These are phyloP conservation scores for Massariosphaeria phaeospora DNA, from an alignment of 495 filamentous ascomycete genomes.

Conservation along the genomic window DNA sequence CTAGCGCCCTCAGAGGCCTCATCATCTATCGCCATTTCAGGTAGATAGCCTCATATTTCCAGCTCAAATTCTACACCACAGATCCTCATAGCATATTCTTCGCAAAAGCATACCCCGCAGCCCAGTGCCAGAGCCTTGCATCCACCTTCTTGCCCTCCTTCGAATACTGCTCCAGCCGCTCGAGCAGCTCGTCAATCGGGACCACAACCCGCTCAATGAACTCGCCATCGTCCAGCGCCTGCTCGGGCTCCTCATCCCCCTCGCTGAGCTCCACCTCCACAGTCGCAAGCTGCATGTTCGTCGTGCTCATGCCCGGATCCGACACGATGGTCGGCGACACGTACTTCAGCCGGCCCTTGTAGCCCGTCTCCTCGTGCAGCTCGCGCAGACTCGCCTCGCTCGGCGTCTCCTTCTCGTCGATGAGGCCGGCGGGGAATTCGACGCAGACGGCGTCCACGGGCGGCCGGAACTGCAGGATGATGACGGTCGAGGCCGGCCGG, in stretches of 20 bases:
- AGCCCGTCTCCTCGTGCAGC: slow-evolving; percentile 90
- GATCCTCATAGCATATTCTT: slow-evolving; percentile 18
- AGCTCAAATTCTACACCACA: not conserved
- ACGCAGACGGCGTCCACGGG: slow-evolving; percentile 72
- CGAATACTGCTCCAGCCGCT: slow-evolving; percentile 46
- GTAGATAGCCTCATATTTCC: too few relatives aligned
- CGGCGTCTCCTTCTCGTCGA: slow-evolving; percentile 77
- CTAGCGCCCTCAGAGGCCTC: too few relatives aligned
- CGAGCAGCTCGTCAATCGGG: slow-evolving; percentile 46
- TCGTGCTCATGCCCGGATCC: slow-evolving; percentile 42
- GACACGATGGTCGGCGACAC: slow-evolving; percentile 50
- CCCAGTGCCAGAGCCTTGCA: slow-evolving; percentile 35
- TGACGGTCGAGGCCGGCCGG: slow-evolving; percentile 57
- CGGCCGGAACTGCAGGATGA: slow-evolving; percentile 82
- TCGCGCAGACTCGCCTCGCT: slow-evolving; percentile 74
- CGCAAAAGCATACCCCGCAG: slow-evolving; percentile 33
- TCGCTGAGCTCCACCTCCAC: slow-evolving; percentile 40
- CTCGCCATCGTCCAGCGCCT: slow-evolving; percentile 42
- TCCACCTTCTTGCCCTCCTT: slow-evolving; percentile 33
- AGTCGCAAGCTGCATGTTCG: slow-evolving; percentile 42
- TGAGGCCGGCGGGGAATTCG: slow-evolving; percentile 79
- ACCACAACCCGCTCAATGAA: slow-evolving; percentile 41
- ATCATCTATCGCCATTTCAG: too few relatives aligned
- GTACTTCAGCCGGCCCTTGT: slow-evolving; percentile 58
- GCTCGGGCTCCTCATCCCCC: slow-evolving; percentile 40